Evolutionary conservation across 257 asterid species (phyloP), one percentile per base, ranked within the genome.

Genomic region (Scutellaria galericulata): DNA sequence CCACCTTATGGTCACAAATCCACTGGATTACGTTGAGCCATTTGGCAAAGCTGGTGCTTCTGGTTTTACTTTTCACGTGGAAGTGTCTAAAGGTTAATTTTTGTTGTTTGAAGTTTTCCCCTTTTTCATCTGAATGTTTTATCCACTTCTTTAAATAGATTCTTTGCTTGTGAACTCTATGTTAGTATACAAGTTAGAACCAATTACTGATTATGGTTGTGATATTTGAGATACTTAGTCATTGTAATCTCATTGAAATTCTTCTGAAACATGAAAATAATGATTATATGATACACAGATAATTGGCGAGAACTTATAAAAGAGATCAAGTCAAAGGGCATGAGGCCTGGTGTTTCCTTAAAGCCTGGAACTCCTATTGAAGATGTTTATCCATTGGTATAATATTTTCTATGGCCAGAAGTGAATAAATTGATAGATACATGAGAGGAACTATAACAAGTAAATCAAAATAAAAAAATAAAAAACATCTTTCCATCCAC

Each of bases 1-100:
- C 82, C 97, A 93, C 79, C 87, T 93, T 56, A 93, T 93, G 98
- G 98, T 90, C 70, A 89, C 97, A 64, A 91, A 91, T 83, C 98
- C 98, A 67, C 81, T 86, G 56, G 98, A 93, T 83, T 88, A 93
- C 57, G 96, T 93, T 39, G 96, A 91, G 68, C 85, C 94, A 53
- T 74, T 93, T 1, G 93, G 84, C 65, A 83, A 86, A 85, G 97
- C 97, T 35, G 96, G 97, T 70, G 97, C 97, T 63, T 91, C 97
- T 41, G 98, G 98, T 61, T 91, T 93, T 68, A 91, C 98, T 42
- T 93, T 93, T 83, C 98, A 93, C 22, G 88, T 89, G 46, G 98
- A 88, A 85, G 90, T 75, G 54, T 86, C 94, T 14, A 84, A 86
- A 88, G 96, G 97, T 93, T 66, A 68, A 68, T 14, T 71, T 73